phyloP scores from a whole-genome alignment of 2,329 filamentous ascomycete species.

The Falciphora oryzae region DNA sequence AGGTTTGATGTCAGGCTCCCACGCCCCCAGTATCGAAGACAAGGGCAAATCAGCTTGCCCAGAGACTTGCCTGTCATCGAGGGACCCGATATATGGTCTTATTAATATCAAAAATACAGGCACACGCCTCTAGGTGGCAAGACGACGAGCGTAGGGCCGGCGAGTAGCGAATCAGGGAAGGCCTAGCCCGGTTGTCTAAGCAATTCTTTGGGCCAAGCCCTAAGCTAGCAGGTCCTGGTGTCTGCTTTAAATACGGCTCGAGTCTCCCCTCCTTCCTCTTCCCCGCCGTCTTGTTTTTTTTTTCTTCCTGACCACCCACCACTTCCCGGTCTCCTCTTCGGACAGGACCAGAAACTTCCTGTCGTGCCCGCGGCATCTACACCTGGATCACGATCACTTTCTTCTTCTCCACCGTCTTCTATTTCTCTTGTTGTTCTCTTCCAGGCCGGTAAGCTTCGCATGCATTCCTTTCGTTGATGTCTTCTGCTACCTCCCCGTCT shows the following conservation, averaged over 20 bases:
- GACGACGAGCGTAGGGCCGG: too few species aligned
- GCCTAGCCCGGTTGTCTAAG: neutral
- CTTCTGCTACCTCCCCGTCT: neutral
- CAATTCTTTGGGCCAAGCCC: too few species aligned
- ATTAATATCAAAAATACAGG: neutral
- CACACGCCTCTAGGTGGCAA: neutral
- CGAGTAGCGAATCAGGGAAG: neutral
- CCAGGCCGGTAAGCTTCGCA: neutral
- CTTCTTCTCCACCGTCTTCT: neutral
- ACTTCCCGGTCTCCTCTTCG: neutral
- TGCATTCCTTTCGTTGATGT: neutral
- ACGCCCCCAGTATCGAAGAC: neutral
- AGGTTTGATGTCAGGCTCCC: too few species aligned
- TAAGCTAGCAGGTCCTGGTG: neutral
- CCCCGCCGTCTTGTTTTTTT: neutral
- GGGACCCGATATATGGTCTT: neutral
- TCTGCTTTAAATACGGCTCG: neutral
- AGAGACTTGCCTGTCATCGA: too few species aligned
- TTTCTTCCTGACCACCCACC: neutral
- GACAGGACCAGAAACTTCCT: too few species aligned
- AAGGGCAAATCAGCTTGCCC: too few species aligned
- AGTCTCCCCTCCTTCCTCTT: too few species aligned
- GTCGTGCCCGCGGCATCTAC: neutral
- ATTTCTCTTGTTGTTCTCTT: neutral
- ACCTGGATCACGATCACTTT: neutral